These are phyloP conservation scores for Geosmithia morbida DNA, from an alignment of 2,329 filamentous ascomycete genomes.

Conservation along the genomic window DNA sequence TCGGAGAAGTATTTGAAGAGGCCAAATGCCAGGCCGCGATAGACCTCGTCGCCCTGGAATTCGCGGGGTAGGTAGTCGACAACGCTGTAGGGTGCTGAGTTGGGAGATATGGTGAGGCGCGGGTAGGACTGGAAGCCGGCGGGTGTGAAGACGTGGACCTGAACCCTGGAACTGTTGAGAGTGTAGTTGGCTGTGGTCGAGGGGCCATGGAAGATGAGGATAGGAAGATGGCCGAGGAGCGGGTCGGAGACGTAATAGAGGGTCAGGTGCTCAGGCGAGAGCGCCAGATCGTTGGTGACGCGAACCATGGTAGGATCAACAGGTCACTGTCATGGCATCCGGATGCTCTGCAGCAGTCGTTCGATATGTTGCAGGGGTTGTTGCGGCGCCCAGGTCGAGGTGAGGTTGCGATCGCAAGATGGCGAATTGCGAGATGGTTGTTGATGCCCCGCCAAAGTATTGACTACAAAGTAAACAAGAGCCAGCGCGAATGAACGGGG, in stretches of 20 bases:
- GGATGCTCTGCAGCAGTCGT: not conserved
- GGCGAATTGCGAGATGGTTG: not conserved
- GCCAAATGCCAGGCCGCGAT: constrained; percentile 80
- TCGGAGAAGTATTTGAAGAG: constrained; percentile 91
- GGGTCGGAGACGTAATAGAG: constrained; percentile 86
- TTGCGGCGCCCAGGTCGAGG: not conserved
- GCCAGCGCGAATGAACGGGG: not conserved
- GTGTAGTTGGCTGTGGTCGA: constrained; percentile 81
- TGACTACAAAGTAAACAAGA: not conserved
- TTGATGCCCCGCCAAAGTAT: not conserved
- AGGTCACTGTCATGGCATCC: constrained; percentile 11
- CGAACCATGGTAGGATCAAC: constrained; percentile 56
- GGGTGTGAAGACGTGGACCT: constrained; percentile 81
- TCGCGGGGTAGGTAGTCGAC: constrained; percentile 84
- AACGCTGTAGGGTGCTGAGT: constrained; percentile 78
- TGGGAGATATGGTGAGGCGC: constrained; percentile 84
- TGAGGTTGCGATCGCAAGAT: not conserved
- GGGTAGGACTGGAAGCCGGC: constrained; percentile 83
- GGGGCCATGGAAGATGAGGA: constrained; percentile 85
- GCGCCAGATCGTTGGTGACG: constrained; percentile 61
- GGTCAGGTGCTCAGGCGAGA: constrained; percentile 68
- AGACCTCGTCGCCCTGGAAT: constrained; percentile 89
- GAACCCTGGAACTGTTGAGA: constrained; percentile 81
- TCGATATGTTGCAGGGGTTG: not conserved
- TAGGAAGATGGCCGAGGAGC: constrained; percentile 62